Evolutionary conservation across 257 asterid genomes (phyloP).

Genomic region (Hygrophila difformis): DNA sequence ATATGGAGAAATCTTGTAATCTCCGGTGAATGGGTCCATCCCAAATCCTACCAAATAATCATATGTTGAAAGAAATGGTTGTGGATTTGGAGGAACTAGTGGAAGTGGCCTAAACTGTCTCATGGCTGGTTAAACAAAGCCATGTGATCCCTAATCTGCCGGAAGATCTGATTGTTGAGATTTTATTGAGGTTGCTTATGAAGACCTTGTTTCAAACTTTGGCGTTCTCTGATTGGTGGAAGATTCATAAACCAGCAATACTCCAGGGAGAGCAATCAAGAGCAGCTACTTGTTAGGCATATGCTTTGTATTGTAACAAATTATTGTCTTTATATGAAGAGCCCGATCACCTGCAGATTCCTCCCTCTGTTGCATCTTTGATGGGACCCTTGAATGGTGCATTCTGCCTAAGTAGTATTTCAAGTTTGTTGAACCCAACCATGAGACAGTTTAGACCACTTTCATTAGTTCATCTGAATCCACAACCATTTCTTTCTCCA

Average conservation of each 20-base stretch:
- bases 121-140: conserved; percentile 32
- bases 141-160: conserved; percentile 21
- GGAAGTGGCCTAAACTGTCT: conserved; percentile 38
- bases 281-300: conserved; percentile 30
- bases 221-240: conserved; percentile 29
- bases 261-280: conserved; percentile 16
- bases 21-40: conserved; percentile 22
- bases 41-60: conserved; percentile 35
- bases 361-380: conserved; percentile 14
- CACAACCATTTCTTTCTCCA: conserved; percentile 16
- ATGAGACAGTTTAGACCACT: conserved; percentile 33
- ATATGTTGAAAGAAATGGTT: conserved; percentile 15
- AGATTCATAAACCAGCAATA: conserved; percentile 26
- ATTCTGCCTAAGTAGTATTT: conserved; percentile 17
- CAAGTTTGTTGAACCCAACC: conserved; percentile 33
- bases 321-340: conserved; percentile 14
- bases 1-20: no score
- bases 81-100: conserved; percentile 9
- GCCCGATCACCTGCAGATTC: conserved; percentile 24
- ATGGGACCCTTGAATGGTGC: conserved; percentile 42
- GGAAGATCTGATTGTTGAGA: conserved; percentile 28
- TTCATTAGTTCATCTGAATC: conserved; percentile 15
- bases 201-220: conserved; percentile 29
- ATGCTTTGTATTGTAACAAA: conserved; percentile 19
- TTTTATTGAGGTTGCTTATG: conserved; percentile 32